Percentiles rank a stretch among this genome's conserved stretches.
These are phyloP conservation scores for Ananas comosus DNA, from an alignment of 176 grass and related monocot genomes.

Conservation along the genomic window DNA sequence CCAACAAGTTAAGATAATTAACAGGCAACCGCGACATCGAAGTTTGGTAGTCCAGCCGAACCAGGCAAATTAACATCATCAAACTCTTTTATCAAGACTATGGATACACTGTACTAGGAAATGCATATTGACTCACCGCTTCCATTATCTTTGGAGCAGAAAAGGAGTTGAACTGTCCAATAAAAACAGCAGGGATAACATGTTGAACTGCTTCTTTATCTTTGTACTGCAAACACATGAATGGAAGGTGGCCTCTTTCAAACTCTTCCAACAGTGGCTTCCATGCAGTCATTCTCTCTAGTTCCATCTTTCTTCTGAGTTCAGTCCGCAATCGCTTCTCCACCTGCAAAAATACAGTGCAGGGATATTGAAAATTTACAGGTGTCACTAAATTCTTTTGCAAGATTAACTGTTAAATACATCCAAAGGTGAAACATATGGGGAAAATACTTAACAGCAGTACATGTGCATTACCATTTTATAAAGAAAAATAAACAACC, in stretches of 20 bases:
- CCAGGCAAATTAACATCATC: too few relatives aligned
- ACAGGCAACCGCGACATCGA: too few relatives aligned
- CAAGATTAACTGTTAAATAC: not conserved
- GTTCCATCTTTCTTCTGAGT: conserved; percentile 74
- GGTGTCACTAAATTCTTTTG: conserved; percentile 1
- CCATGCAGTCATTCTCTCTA: conserved; percentile 85
- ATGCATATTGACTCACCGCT: conserved; percentile 37
- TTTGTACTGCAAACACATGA: conserved; percentile 93
- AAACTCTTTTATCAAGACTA: not conserved
- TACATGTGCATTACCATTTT: too few relatives aligned
- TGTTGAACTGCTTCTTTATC: conserved; percentile 95
- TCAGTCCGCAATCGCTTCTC: conserved; percentile 74
- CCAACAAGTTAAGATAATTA: too few relatives aligned
- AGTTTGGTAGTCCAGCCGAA: too few relatives aligned
- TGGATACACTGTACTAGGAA: not conserved
- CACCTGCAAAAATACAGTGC: conserved; percentile 33
- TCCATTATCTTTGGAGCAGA: conserved; percentile 48
- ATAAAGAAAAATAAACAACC: too few relatives aligned
- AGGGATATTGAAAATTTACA: not conserved
- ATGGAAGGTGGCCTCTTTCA: conserved; percentile 80
- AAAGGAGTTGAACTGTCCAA: conserved; percentile 60
- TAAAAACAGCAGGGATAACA: conserved; percentile 71
- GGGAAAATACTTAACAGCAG: too few relatives aligned
- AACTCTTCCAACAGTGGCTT: conserved; percentile 65
- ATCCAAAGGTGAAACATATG: too few relatives aligned